phyloP scores from a whole-genome alignment of 2,329 filamentous ascomycete genomes.

The Pseudofabraea citricarpa region DNA sequence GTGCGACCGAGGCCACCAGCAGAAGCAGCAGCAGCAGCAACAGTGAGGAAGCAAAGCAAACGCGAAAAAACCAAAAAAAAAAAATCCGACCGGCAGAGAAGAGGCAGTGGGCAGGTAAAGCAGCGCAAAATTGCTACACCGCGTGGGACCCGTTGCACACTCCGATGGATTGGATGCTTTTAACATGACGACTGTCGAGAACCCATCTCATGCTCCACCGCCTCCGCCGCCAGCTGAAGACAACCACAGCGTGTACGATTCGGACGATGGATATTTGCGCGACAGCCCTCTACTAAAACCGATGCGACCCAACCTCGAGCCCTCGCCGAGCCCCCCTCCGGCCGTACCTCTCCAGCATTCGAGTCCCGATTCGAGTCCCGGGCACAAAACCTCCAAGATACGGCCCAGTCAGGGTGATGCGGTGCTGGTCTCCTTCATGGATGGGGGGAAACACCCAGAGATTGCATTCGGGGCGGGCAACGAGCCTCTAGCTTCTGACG shows the following conservation, averaged over 20 bases:
- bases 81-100: too few relatives aligned
- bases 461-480: slow-evolving; percentile 54
- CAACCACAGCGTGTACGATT: slow-evolving; percentile 37
- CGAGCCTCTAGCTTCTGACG: slow-evolving; percentile 44
- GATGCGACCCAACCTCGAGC: slow-evolving; percentile 39
- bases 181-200: slow-evolving; percentile 20
- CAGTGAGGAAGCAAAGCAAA: too few relatives aligned
- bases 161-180: slow-evolving; percentile 17
- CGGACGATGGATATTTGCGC: slow-evolving; percentile 40
- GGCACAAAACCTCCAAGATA: slow-evolving; percentile 16
- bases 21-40: neutral
- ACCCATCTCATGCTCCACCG: slow-evolving; percentile 1
- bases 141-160: too few relatives aligned
- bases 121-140: too few relatives aligned
- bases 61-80: too few relatives aligned
- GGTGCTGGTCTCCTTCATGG: slow-evolving; percentile 62
- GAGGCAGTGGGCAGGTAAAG: too few relatives aligned
- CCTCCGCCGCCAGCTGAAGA: slow-evolving; percentile 5
- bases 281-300: slow-evolving; percentile 37
- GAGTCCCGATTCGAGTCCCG: slow-evolving; percentile 35
- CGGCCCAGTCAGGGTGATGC: slow-evolving; percentile 54
- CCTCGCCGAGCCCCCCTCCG: slow-evolving; percentile 47
- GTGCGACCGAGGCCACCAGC: neutral
- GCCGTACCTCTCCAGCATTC: slow-evolving; percentile 38
- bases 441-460: slow-evolving; percentile 58